These are phyloP conservation scores for Circinella umbellata DNA, from an alignment of 371 early-diverging fungal genomes.

Conservation along the genomic window DNA sequence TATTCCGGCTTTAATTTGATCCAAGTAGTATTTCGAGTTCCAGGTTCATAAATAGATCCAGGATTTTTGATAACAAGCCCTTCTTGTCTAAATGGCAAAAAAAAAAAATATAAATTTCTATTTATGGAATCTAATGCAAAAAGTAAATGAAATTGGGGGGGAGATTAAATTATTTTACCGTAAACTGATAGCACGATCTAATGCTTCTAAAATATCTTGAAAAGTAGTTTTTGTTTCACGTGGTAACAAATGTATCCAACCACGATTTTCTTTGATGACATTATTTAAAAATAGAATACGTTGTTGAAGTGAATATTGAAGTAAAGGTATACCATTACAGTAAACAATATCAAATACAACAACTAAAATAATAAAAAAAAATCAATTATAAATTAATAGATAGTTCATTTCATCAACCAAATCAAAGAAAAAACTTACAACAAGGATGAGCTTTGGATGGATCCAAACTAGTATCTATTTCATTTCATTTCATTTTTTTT, in stretches of 20 bases:
- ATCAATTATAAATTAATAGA: not conserved
- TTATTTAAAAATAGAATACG: constrained; percentile 55
- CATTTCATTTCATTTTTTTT: not conserved
- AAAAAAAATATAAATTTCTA: not conserved
- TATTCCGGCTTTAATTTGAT: constrained; percentile 82
- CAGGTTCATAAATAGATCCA: constrained; percentile 56
- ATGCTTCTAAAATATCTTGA: constrained; percentile 62
- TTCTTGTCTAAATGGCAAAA: constrained; percentile 47
- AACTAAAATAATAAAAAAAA: constrained; percentile 33
- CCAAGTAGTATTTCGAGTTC: constrained; percentile 66
- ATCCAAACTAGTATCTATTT: constrained; percentile 35
- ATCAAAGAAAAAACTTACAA: constrained; percentile 39
- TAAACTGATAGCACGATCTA: constrained; percentile 56
- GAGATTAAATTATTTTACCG: not conserved
- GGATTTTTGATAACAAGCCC: constrained; percentile 77
- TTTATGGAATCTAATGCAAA: not conserved
- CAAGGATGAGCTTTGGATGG: constrained; percentile 51
- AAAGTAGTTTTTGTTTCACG: constrained; percentile 54
- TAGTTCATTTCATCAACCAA: no score
- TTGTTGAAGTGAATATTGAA: constrained; percentile 55
- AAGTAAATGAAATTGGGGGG: not conserved
- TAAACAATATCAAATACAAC: constrained; percentile 77
- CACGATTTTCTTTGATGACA: constrained; percentile 54
- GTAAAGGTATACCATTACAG: constrained; percentile 63
- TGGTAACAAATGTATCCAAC: constrained; percentile 55